Percentiles rank a stretch among this genome's conserved stretches.
These are phyloP conservation scores for Golubevia pallescens DNA, from an alignment of 1,284 basidiomycete genomes.

Conservation along the genomic window DNA sequence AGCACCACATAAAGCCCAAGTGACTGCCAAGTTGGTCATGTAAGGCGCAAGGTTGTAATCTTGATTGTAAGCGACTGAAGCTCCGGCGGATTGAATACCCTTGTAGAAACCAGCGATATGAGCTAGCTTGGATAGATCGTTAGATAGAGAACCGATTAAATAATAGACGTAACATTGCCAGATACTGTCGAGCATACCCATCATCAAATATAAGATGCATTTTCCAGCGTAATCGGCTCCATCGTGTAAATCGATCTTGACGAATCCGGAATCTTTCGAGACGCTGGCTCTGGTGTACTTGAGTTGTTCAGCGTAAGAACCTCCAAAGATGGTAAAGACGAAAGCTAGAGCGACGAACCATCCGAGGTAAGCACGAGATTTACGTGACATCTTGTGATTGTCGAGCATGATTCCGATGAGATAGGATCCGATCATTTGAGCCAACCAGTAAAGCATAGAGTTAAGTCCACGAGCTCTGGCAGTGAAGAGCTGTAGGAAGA, in stretches of 20 bases:
- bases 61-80: slow-evolving; percentile 37
- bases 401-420: slow-evolving; percentile 42
- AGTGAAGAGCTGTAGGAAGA: too few species aligned
- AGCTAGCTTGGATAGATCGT: slow-evolving; percentile 48
- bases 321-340: slow-evolving; percentile 48
- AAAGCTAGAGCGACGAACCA: slow-evolving; percentile 36
- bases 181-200: slow-evolving; percentile 2
- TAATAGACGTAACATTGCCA: slow-evolving; percentile 25
- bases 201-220: not conserved
- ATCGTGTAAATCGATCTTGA: not conserved
- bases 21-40: slow-evolving; percentile 46
- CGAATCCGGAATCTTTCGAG: not conserved
- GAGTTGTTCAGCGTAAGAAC: slow-evolving; percentile 34
- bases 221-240: not conserved
- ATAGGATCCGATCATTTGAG: slow-evolving; percentile 42
- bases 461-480: slow-evolving; percentile 36
- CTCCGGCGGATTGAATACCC: slow-evolving; percentile 42
- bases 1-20: slow-evolving; percentile 40
- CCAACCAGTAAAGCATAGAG: slow-evolving; percentile 50
- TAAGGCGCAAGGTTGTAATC: slow-evolving; percentile 34
- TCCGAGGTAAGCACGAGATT: slow-evolving; percentile 34
- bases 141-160: slow-evolving; percentile 45
- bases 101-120: slow-evolving; percentile 35
- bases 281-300: slow-evolving; percentile 28
- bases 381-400: slow-evolving; percentile 28